Evolutionary conservation across 371 early-diverging fungal species (phyloP), one percentile per base, ranked within the genome.

Genomic region (Fennellomyces sp.): DNA sequence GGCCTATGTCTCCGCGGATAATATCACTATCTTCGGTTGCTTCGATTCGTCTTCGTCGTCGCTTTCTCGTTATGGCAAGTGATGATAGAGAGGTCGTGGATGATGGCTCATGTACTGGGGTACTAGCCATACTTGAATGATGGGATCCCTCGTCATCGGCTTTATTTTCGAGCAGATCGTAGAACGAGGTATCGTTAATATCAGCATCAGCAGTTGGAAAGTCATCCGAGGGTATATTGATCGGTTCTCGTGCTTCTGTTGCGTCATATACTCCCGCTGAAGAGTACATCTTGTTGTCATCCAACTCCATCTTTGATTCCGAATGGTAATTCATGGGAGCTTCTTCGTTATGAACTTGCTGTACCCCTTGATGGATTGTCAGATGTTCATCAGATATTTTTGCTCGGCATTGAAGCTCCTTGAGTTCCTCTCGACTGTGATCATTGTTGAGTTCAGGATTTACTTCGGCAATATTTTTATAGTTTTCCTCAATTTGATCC

Each of bases 151-250:
- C 52, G 33, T 52, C 30, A 52, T 52, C 33, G 6, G 33, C 30
- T 33, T 52, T 52, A 26, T 52, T 52, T 52, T 52, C 52, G 19
- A 52, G 35, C 19, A 19, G 12, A 12, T 52, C 33, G 23, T 33
- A 23, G 33, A 31, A 52, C 11, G 52, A 23, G 2, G 19, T 13
- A 33, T 52, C 52, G 21, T 7, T 21, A 19, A 45, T 45, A 3
- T 15, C 45, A 23, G 45, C 10, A 23, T 17, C n/a, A 19, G 6
- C n/a, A 6, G 19, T 41, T 41, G 8, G 41, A 41, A 41, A 41
- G 23, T 45, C n/a, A 19, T 13, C 19, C n/a, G n/a, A n/a, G 30
- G 30, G 52, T 52, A 31, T 52, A 29, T 52, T 52, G n/a, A 28
- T 19, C 33, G 52, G 12, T 17, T 15, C 13, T 31, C 12, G 15